A percentile compares a stretch with the other conserved stretches of the same genome.
Conservation (phyloP, 78 protist genomes). For the Creolimax fragrantissima region DNA sequence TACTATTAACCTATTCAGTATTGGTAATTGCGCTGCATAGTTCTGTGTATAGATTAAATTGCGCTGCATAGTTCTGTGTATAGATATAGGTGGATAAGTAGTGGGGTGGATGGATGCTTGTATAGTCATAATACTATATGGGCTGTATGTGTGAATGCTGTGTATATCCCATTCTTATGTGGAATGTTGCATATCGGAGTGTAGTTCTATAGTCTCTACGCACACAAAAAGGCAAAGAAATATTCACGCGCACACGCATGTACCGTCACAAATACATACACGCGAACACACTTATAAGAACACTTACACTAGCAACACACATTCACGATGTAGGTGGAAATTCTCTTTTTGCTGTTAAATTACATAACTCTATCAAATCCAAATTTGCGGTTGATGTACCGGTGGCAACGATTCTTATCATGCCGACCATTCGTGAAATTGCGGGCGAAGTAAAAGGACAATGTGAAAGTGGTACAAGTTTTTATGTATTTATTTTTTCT, state of each 20-base stretch:
- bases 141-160: too few relatives aligned
- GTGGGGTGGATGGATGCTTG: too few relatives aligned
- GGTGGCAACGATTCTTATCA: background rate
- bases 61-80: background rate
- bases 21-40: background rate
- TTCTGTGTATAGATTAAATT: background rate
- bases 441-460: background rate
- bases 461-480: background rate
- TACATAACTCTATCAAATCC: background rate
- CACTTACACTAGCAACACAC: too few relatives aligned
- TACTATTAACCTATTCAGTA: background rate
- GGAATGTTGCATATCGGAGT: too few relatives aligned
- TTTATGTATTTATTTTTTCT: background rate
- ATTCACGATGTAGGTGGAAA: too few relatives aligned
- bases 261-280: too few relatives aligned
- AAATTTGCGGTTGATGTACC: background rate
- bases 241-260: background rate
- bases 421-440: background rate
- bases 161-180: too few relatives aligned
- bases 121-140: too few relatives aligned
- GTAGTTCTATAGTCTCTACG: too few relatives aligned
- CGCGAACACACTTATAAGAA: too few relatives aligned
- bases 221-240: background rate
- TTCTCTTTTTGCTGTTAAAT: constrained; percentile 17
- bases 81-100: too few relatives aligned